Evolutionary conservation across 2,329 filamentous ascomycete genomes (phyloP).

Genomic region (Balansia obtecta): DNA sequence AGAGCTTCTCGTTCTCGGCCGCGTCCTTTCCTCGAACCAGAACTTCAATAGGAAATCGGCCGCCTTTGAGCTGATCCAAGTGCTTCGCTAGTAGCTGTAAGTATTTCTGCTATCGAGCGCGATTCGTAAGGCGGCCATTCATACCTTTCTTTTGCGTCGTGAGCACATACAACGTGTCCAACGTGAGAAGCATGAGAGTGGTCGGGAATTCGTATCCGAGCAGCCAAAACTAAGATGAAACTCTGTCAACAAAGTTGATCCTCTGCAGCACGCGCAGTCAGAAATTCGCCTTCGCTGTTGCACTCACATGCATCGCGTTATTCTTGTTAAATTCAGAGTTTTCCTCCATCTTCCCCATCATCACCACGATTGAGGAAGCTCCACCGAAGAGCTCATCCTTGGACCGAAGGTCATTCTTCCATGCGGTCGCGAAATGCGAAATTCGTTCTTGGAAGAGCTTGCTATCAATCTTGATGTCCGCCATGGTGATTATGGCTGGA

Average conservation of each 20-base stretch:
- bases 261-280: neutral
- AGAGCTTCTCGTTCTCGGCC: conserved; percentile 82
- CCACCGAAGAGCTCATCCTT: conserved; percentile 78
- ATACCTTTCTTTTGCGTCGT: conserved; percentile 95
- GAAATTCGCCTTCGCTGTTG: neutral
- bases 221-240: conserved; percentile 69
- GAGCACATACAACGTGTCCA: conserved; percentile 79
- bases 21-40: conserved; percentile 85
- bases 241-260: neutral
- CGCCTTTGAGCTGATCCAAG: conserved; percentile 80
- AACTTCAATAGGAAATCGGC: conserved; percentile 85
- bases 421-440: conserved; percentile 73
- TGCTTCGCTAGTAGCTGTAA: conserved; percentile 60
- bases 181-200: conserved; percentile 83
- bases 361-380: conserved; percentile 72
- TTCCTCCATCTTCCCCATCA: conserved; percentile 94
- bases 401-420: conserved; percentile 91
- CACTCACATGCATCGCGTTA: conserved; percentile 81
- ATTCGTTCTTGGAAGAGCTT: conserved; percentile 89
- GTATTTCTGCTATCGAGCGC: conserved; percentile 4
- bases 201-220: conserved; percentile 97
- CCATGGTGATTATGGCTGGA: conserved; percentile 37
- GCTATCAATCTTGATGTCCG: conserved; percentile 90
- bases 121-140: neutral
- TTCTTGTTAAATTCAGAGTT: conserved; percentile 83